A percentile compares a stretch with the other conserved stretches of the same genome.
Conservation (phyloP, 768 basidiomycete genomes). For the Amylocystis lapponica region DNA sequence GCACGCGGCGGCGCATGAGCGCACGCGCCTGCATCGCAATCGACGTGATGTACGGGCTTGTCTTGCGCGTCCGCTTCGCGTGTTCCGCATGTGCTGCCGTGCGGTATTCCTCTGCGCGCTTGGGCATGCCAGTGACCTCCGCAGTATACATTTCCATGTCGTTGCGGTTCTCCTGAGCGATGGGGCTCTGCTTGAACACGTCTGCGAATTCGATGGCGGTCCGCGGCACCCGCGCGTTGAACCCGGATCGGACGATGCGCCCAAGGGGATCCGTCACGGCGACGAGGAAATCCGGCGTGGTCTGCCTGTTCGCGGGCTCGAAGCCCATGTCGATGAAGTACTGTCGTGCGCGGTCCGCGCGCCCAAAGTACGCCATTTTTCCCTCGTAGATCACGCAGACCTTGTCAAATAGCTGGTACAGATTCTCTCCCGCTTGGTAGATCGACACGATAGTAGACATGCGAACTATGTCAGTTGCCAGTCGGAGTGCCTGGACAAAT, state of each 20-base stretch:
- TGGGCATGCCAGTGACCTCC: slow-evolving; percentile 40
- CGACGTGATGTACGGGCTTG: slow-evolving; percentile 32
- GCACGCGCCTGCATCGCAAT: slow-evolving; percentile 31
- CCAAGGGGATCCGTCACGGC: slow-evolving; percentile 57
- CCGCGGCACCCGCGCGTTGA: slow-evolving; percentile 37
- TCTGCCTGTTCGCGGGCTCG: slow-evolving; percentile 48
- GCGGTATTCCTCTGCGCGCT: slow-evolving; percentile 38
- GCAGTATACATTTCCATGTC: slow-evolving; percentile 42
- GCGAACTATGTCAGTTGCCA: slow-evolving; percentile 41
- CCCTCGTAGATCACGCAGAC: slow-evolving; percentile 76
- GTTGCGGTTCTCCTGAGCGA: slow-evolving; percentile 36
- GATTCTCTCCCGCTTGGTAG: slow-evolving; percentile 74
- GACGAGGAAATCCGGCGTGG: slow-evolving; percentile 56
- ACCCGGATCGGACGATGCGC: slow-evolving; percentile 42
- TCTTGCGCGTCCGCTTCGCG: slow-evolving; percentile 36
- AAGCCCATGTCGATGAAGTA: slow-evolving; percentile 73
- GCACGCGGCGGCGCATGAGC: slow-evolving; percentile 28
- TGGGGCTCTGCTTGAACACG: slow-evolving; percentile 29
- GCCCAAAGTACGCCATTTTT: slow-evolving; percentile 70
- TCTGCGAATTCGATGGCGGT: slow-evolving; percentile 53
- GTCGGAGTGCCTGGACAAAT: slow-evolving; percentile 50
- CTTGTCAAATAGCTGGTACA: slow-evolving; percentile 70
- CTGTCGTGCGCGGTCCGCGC: slow-evolving; percentile 52
- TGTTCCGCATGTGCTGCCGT: slow-evolving; percentile 46
- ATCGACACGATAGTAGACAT: slow-evolving; percentile 69